A percentile compares a stretch with the other conserved stretches of the same genome.
Evolutionary conservation across 2,329 filamentous ascomycete genomes (phyloP).

Genomic region (Aspergillus flavus): DNA sequence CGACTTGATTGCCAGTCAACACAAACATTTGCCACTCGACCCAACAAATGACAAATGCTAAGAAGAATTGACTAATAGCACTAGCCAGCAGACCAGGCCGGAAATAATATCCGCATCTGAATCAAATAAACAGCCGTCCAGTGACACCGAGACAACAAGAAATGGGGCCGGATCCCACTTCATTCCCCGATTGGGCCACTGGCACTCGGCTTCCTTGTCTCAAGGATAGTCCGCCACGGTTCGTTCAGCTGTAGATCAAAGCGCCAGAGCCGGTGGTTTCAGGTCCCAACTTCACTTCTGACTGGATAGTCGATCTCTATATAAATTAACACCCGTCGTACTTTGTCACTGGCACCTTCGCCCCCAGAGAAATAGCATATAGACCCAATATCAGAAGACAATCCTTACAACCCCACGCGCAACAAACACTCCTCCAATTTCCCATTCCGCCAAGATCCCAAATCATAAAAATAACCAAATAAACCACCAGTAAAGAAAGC

Average conservation of each 20-base stretch:
- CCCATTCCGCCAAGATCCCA: background rate
- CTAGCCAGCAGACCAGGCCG: background rate
- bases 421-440: background rate
- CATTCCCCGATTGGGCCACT: background rate
- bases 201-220: background rate
- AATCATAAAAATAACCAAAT: background rate
- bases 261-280: slow-evolving; percentile 1
- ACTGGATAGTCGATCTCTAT: background rate
- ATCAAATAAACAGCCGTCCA: background rate
- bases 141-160: background rate
- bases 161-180: background rate
- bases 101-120: background rate
- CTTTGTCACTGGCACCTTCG: background rate
- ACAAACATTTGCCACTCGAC: background rate
- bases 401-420: background rate
- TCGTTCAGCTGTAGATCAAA: slow-evolving; percentile 2
- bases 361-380: background rate
- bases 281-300: background rate
- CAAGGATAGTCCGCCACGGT: background rate
- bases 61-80: slow-evolving; percentile 4
- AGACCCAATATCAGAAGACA: background rate
- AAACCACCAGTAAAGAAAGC: background rate
- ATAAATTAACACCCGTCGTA: background rate
- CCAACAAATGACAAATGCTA: background rate
- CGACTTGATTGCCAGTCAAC: background rate